Conservation (phyloP, 2,329 filamentous ascomycete species). For the Verticillium longisporum region DNA sequence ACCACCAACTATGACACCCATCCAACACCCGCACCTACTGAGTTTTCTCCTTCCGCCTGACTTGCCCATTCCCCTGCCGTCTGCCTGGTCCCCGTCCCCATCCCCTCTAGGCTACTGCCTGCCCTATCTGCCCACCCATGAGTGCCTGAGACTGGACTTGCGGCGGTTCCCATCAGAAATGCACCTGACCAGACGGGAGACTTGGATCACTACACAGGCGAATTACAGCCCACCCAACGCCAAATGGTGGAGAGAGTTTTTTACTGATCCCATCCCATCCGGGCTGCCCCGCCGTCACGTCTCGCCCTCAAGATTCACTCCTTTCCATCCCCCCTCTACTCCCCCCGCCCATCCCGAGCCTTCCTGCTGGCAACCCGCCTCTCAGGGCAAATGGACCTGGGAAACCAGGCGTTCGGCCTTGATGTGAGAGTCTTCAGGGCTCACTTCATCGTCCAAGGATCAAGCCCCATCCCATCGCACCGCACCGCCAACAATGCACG, state of each 20-base stretch:
- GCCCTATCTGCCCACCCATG: too few species aligned
- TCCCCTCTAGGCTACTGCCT: not conserved
- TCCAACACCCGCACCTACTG: not conserved
- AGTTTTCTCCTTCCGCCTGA: not conserved
- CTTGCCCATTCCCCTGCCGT: not conserved
- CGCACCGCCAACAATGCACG: not conserved
- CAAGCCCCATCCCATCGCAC: not conserved
- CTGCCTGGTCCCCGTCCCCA: not conserved
- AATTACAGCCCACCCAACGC: not conserved
- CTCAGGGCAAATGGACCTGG: not conserved
- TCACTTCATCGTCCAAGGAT: not conserved
- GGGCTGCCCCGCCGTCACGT: not conserved
- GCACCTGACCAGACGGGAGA: not conserved
- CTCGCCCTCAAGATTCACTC: not conserved
- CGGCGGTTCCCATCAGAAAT: not conserved
- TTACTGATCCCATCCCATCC: not conserved
- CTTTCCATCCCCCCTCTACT: too few species aligned
- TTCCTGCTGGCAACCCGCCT: not conserved
- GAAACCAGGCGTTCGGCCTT: not conserved
- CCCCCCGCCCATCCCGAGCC: not conserved
- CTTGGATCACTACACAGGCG: not conserved
- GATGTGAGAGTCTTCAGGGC: not conserved
- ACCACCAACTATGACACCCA: too few species aligned
- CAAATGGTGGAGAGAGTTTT: not conserved
- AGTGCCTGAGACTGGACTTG: not conserved